Conservation (phyloP, 768 basidiomycete species). For the Gymnopilus junonius region DNA sequence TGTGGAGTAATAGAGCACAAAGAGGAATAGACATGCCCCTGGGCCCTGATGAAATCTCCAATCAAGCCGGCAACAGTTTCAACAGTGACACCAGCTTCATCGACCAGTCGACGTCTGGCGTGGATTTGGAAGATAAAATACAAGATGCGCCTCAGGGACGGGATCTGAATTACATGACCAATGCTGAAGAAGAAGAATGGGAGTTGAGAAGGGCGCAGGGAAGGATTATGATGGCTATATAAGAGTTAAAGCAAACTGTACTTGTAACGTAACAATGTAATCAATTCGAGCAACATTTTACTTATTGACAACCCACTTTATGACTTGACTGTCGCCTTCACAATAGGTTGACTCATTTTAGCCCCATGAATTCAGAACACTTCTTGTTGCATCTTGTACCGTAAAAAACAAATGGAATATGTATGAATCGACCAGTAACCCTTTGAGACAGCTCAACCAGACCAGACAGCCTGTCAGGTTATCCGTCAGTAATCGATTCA, state of each 20-base stretch:
- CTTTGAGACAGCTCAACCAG: constrained; percentile 14
- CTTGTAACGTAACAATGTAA: background rate
- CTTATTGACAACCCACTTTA: no score
- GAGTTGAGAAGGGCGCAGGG: constrained; percentile 21
- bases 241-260: no score
- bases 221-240: constrained; percentile 19
- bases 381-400: background rate
- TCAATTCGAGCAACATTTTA: background rate
- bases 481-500: background rate
- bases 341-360: background rate
- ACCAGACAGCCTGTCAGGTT: constrained; percentile 24
- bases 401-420: background rate
- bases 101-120: constrained; percentile 18
- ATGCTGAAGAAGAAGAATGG: constrained; percentile 18
- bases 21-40: constrained; percentile 13
- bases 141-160: constrained; percentile 21
- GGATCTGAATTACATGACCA: constrained; percentile 1
- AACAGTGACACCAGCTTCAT: constrained; percentile 15
- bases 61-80: background rate
- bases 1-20: constrained; percentile 17
- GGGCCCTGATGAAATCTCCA: background rate
- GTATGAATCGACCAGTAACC: background rate
- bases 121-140: constrained; percentile 13
- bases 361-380: background rate
- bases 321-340: no score